Evolutionary conservation across 2,329 filamentous ascomycete species (phyloP).

Genomic region (Alternaria sp.): DNA sequence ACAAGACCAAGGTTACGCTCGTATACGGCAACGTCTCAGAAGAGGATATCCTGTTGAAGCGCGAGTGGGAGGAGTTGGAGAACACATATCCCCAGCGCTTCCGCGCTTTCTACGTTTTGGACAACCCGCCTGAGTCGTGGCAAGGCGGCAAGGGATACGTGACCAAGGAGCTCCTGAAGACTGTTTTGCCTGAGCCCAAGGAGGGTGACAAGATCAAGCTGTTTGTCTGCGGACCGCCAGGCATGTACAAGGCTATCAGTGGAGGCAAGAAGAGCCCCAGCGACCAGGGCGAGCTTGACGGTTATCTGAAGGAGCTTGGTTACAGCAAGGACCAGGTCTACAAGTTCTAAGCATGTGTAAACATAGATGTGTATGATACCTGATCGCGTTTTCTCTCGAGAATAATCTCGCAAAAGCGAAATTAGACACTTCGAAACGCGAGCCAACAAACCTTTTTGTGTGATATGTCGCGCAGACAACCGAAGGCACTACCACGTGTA

Average conservation of each 20-base stretch:
- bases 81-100: conserved; percentile 96
- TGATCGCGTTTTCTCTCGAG: conserved; percentile 15
- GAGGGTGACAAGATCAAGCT: conserved; percentile 86
- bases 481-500: background rate
- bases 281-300: conserved; percentile 91
- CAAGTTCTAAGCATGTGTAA: conserved; percentile 63
- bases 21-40: conserved; percentile 91
- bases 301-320: conserved; percentile 83
- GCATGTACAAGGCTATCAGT: conserved; percentile 91
- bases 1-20: conserved; percentile 97
- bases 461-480: background rate
- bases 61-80: conserved; percentile 85
- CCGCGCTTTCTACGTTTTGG: conserved; percentile 91
- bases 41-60: conserved; percentile 90
- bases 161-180: conserved; percentile 92
- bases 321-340: conserved; percentile 91
- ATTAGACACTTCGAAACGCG: background rate
- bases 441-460: background rate
- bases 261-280: conserved; percentile 89
- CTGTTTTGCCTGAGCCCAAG: conserved; percentile 91
- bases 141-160: conserved; percentile 80
- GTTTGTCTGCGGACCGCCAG: conserved; percentile 94
- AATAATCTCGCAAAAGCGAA: conserved; percentile 7
- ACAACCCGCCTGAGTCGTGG: conserved; percentile 84
- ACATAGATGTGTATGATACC: conserved; percentile 34